Evolutionary conservation across 2,329 filamentous ascomycete genomes (phyloP), one percentile per base, ranked within the genome.

Genomic region (Talaromyces verruculosus): DNA sequence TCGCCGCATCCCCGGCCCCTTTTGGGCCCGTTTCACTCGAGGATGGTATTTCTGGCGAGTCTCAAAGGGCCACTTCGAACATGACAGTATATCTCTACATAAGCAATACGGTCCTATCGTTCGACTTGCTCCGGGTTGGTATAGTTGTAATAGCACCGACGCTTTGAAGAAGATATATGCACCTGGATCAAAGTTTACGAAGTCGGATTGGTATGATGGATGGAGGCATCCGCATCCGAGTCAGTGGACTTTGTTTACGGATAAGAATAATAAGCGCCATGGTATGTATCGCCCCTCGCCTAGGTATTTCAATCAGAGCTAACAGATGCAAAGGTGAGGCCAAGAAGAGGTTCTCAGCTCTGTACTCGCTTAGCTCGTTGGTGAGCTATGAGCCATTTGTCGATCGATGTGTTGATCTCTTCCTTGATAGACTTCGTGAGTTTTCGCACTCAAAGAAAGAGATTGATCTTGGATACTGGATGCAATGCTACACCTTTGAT

Each of bases 371-470:
- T 80, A 81, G 76, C 33, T 79, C 80, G 5, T 69, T 85, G 2
- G 73, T 84, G 1, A 74, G 76, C 47, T 85, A 84, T 63, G 84
- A 86, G 69, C 71, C 74, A 0, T 84, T 81, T 64, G 82, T 84
- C 6, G 78, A 86, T 68, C 75, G 81, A 5, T 84, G 82, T 66
- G 76, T 78, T 1, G 75, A 79, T 13, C 67, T 84, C 0, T 78
- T 85, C 25, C 64, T 71, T 0, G 67, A 73, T 30, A 72, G 77
- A 1, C 72, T 85, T 37, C 63, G 49, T 0, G 79, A 82, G 64
- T 75, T 80, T 11, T 76, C 80, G 1, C 61, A 67, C 0, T 55
- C 28, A 3, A 62, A 66, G 0, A 70, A 70, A 0, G 63, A 67
- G 0, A 68, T 85, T 2, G 76, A 86, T 67, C 68, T 77, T 0